phyloP scores from a whole-genome alignment of 2,329 filamentous ascomycete genomes.

The Sphaerulina populicola region DNA sequence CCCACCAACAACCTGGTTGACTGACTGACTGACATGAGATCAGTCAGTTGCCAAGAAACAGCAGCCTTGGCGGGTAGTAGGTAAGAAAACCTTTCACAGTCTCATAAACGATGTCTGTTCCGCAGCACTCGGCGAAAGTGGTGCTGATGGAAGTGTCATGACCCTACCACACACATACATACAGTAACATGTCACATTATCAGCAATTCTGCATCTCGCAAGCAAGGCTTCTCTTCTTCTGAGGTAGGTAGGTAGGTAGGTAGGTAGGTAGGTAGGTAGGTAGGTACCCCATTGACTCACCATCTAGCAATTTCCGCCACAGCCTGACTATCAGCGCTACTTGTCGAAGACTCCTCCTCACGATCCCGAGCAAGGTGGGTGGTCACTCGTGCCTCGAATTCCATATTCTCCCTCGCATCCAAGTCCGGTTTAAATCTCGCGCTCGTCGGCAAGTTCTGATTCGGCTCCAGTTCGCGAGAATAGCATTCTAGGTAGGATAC shows the following conservation, averaged over 20 bases:
- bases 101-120: constrained; percentile 9
- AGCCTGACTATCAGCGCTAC: constrained; percentile 12
- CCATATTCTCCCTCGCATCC: constrained; percentile 3
- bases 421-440: constrained; percentile 20
- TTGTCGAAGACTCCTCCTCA: constrained; percentile 8
- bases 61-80: neutral
- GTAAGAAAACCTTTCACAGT: neutral
- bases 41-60: no score
- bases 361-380: neutral
- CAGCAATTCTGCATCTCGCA: neutral
- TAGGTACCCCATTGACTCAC: neutral
- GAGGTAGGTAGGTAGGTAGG: no score
- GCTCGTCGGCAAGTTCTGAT: constrained; percentile 16
- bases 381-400: neutral
- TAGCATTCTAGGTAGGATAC: constrained; percentile 15
- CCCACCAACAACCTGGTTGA: no score
- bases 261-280: no score
- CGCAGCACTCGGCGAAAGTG: constrained; percentile 1
- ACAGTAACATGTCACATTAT: neutral
- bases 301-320: constrained; percentile 13
- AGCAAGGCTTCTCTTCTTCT: neutral
- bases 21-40: no score
- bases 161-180: neutral
- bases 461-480: constrained; percentile 14
- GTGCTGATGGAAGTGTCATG: constrained; percentile 12